Evolutionary conservation across 495 filamentous ascomycete species (phyloP).

Genomic region (Aspergillus indologenus): DNA sequence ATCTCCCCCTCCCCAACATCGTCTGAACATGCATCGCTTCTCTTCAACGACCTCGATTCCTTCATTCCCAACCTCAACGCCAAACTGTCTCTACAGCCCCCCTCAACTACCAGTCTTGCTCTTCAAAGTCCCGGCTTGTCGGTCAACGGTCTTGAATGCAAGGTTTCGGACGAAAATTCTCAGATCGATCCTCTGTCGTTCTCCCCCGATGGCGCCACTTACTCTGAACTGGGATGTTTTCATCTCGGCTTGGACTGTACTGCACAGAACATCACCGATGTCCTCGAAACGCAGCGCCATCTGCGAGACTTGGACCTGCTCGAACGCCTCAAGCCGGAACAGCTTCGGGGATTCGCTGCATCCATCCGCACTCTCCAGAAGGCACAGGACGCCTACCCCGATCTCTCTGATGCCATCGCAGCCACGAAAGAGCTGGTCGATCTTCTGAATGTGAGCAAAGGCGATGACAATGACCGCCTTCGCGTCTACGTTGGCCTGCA

Average conservation of each 20-base stretch:
- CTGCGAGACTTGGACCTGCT: conserved; percentile 15
- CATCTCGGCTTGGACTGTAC: conserved; percentile 20
- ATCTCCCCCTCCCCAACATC: no score
- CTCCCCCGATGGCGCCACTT: conserved; percentile 14
- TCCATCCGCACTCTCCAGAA: conserved; percentile 6
- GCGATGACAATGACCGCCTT: conserved; percentile 12
- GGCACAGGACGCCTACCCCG: background rate
- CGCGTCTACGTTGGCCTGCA: conserved; percentile 17
- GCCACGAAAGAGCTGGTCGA: conserved; percentile 9
- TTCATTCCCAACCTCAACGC: conserved; percentile 12
- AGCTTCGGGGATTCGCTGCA: conserved; percentile 11
- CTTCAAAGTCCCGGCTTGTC: conserved; percentile 1
- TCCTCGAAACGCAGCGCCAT: conserved; percentile 17
- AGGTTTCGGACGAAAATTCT: conserved; percentile 4
- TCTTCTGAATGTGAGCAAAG: conserved; percentile 9
- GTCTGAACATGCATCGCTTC: no score
- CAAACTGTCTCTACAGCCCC: conserved; percentile 14
- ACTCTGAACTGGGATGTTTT: conserved; percentile 19
- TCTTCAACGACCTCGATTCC: conserved; percentile 2
- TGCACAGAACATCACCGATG: conserved; percentile 13
- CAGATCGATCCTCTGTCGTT: conserved; percentile 14
- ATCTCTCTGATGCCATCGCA: background rate
- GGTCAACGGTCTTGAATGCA: conserved; percentile 15
- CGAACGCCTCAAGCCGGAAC: conserved; percentile 9
- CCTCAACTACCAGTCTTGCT: background rate